phyloP scores from a whole-genome alignment of 371 early-diverging fungal species.

The Actinomucor elegans region DNA sequence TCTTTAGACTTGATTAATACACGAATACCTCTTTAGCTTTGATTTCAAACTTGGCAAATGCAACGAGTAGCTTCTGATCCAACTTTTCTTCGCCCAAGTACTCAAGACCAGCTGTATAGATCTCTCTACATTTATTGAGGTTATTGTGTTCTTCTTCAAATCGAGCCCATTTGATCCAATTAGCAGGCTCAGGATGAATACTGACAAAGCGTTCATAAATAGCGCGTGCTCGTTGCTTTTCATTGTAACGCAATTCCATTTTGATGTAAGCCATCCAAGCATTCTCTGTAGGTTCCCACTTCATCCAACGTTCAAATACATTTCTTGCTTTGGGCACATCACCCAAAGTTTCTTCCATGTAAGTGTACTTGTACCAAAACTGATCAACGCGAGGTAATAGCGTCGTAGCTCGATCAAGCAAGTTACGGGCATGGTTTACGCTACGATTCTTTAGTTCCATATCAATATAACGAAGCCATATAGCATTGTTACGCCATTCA shows the following conservation, averaged over 20 bases:
- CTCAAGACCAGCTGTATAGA: conserved; percentile 86
- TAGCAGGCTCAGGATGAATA: conserved; percentile 90
- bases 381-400: conserved; percentile 91
- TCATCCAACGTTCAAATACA: conserved; percentile 98
- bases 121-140: conserved; percentile 78
- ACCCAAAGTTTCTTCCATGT: conserved; percentile 96
- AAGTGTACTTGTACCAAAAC: conserved; percentile 98
- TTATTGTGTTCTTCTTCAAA: conserved; percentile 88
- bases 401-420: conserved; percentile 90
- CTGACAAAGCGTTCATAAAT: conserved; percentile 86
- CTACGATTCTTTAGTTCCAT: conserved; percentile 97
- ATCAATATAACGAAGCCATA: conserved; percentile 94
- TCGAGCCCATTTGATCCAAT: conserved; percentile 95
- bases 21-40: conserved; percentile 73
- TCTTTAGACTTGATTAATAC: not conserved
- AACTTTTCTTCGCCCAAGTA: conserved; percentile 85
- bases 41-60: conserved; percentile 95
- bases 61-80: conserved; percentile 87
- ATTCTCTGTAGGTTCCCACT: conserved; percentile 92
- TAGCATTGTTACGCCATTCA: conserved; percentile 80
- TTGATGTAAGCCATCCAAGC: conserved; percentile 95
- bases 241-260: conserved; percentile 89
- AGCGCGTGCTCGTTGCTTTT: conserved; percentile 78
- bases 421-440: conserved; percentile 89
- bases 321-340: conserved; percentile 88